phyloP scores from a whole-genome alignment of 352 stramenopile genomes.

The Phytophthora megakarya region DNA sequence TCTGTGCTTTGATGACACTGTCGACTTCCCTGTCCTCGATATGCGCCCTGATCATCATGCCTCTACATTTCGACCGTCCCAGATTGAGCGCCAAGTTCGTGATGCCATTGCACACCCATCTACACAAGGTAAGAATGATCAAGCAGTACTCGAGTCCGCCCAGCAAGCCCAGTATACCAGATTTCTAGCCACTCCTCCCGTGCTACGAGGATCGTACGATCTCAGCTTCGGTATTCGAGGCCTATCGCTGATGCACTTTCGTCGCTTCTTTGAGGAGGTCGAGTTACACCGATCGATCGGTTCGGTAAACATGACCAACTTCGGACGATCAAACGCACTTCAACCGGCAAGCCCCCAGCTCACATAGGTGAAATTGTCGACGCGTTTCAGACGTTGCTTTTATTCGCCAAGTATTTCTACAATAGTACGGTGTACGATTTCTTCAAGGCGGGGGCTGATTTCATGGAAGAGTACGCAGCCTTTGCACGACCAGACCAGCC shows the following conservation, averaged over 20 bases:
- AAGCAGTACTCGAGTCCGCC: slow-evolving; percentile 13
- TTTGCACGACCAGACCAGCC: not conserved
- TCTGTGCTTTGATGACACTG: too few relatives aligned
- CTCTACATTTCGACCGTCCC: slow-evolving; percentile 5
- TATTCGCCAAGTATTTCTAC: slow-evolving; percentile 6
- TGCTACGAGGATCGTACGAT: slow-evolving; percentile 10
- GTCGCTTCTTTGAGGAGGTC: not conserved
- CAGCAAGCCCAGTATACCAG: slow-evolving; percentile 5
- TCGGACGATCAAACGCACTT: slow-evolving; percentile 7
- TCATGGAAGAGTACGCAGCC: slow-evolving; percentile 1
- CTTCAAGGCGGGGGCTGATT: not conserved
- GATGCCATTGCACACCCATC: not conserved
- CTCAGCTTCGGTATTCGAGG: slow-evolving; percentile 13
- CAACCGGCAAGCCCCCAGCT: not conserved
- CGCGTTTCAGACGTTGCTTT: not conserved
- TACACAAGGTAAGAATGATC: slow-evolving; percentile 15
- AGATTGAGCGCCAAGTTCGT: not conserved
- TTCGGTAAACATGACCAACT: slow-evolving; percentile 6
- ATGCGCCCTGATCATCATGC: too few relatives aligned
- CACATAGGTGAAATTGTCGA: slow-evolving; percentile 2
- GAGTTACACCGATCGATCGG: not conserved
- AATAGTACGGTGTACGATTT: slow-evolving; percentile 1
- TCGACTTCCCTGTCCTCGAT: not conserved
- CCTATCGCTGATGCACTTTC: slow-evolving; percentile 14
- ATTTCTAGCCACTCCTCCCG: slow-evolving; percentile 11